phyloP scores from a whole-genome alignment of 768 basidiomycete species.

The Podaxis sp. region DNA sequence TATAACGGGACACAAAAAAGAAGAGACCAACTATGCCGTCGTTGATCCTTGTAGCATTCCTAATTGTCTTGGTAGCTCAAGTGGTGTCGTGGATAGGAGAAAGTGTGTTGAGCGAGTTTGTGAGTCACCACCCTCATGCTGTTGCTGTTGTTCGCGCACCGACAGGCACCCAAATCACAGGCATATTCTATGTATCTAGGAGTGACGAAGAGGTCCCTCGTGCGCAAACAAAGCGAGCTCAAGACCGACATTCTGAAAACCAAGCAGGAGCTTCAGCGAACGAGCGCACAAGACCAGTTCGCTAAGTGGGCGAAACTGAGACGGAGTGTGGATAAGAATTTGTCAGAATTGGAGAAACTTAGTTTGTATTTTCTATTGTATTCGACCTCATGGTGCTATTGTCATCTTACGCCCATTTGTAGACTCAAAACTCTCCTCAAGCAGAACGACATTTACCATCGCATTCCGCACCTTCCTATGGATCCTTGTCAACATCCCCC shows the following conservation, averaged over 20 bases:
- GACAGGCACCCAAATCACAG: constrained; percentile 34
- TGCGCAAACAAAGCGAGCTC: constrained; percentile 62
- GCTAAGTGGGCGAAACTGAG: constrained; percentile 97
- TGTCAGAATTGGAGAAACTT: constrained; percentile 87
- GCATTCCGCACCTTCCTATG: constrained; percentile 77
- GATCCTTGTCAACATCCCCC: constrained; percentile 83
- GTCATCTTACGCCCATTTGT: not conserved
- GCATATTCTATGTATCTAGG: constrained; percentile 70
- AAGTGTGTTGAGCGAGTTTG: constrained; percentile 76
- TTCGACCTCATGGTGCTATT: not conserved
- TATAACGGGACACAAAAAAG: not conserved
- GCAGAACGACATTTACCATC: constrained; percentile 61
- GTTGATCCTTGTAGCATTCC: constrained; percentile 79
- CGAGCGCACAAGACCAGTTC: constrained; percentile 96
- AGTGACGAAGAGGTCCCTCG: constrained; percentile 55
- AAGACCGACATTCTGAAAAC: constrained; percentile 77
- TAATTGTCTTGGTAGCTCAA: constrained; percentile 78
- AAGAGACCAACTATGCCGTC: constrained; percentile 47
- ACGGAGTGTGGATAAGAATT: constrained; percentile 86
- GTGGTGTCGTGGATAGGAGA: constrained; percentile 88
- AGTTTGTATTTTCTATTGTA: constrained; percentile 55
- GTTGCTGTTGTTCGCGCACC: constrained; percentile 3
- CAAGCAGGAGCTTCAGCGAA: constrained; percentile 84
- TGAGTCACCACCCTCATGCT: constrained; percentile 36
- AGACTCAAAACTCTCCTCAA: constrained; percentile 68